Evolutionary conservation across 2,329 filamentous ascomycete species (phyloP).

Genomic region (Sclerotinia glacialis): DNA sequence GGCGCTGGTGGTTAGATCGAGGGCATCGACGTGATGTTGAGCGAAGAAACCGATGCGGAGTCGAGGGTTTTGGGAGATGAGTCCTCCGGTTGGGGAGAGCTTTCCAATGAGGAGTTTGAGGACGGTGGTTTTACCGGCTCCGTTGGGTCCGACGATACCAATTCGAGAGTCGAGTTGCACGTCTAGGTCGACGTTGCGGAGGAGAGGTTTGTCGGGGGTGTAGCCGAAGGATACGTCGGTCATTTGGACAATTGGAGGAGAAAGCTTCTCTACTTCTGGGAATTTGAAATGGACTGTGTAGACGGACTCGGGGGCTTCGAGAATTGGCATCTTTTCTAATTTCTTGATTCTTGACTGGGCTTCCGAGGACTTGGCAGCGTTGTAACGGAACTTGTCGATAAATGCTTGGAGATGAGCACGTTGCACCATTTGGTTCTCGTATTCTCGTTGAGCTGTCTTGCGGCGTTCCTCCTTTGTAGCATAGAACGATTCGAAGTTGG

Average conservation of each 20-base stretch:
- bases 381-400: conserved; percentile 99
- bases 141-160: conserved; percentile 98
- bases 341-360: conserved; percentile 99
- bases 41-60: conserved; percentile 95
- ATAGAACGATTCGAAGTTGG: conserved; percentile 97
- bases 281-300: conserved; percentile 98
- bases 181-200: conserved; percentile 86
- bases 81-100: conserved; percentile 69
- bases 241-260: conserved; percentile 98
- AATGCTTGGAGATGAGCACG: conserved; percentile 93
- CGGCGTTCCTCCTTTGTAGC: conserved; percentile 94
- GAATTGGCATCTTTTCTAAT: conserved; percentile 90
- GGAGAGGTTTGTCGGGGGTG: conserved; percentile 70
- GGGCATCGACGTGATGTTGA: conserved; percentile 94
- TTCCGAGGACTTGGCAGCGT: conserved; percentile 96
- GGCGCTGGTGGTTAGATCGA: conserved; percentile 84
- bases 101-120: conserved; percentile 93
- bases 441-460: conserved; percentile 94
- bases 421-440: conserved; percentile 96
- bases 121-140: conserved; percentile 97
- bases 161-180: conserved; percentile 98
- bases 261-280: conserved; percentile 95
- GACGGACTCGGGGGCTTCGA: conserved; percentile 86
- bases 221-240: conserved; percentile 89
- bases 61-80: conserved; percentile 85